Evolutionary conservation across 768 basidiomycete species (phyloP).

Genomic region (Auriscalpium orientale): DNA sequence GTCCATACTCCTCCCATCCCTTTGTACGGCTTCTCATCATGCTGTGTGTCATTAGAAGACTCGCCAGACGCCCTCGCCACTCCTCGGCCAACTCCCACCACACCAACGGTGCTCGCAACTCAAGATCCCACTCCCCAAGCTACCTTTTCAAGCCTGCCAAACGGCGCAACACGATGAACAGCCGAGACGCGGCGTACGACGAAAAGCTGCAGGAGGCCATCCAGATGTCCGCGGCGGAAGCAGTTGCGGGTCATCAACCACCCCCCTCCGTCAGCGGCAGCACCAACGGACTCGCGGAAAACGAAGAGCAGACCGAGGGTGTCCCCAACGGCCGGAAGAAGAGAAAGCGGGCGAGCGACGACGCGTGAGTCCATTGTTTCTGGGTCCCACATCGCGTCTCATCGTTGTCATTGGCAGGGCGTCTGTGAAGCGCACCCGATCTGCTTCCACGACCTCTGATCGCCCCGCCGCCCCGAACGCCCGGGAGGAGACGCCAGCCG

Average conservation of each 20-base stretch:
- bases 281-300: constrained; percentile 32
- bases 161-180: constrained; percentile 96
- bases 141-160: constrained; percentile 59
- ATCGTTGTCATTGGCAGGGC: constrained; percentile 24
- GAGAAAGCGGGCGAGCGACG: constrained; percentile 71
- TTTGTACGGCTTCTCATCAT: constrained; percentile 12
- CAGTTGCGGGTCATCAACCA: constrained; percentile 40
- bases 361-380: constrained; percentile 40
- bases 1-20: constrained; percentile 20
- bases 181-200: constrained; percentile 89
- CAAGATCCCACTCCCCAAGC: constrained; percentile 69
- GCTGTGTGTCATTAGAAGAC: constrained; percentile 38
- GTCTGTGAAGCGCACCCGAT: constrained; percentile 68
- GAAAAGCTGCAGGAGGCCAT: constrained; percentile 73
- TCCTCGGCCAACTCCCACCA: constrained; percentile 36
- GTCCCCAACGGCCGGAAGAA: constrained; percentile 47
- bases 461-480: constrained; percentile 33
- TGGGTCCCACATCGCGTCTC: constrained; percentile 7
- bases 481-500: constrained; percentile 35
- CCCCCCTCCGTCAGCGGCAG: constrained; percentile 27
- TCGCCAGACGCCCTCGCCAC: constrained; percentile 60
- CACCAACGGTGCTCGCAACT: constrained; percentile 37
- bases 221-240: constrained; percentile 67
- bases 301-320: constrained; percentile 41
- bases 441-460: constrained; percentile 66